Percentiles rank a stretch among this genome's conserved stretches.
These are phyloP conservation scores for Pichia norvegensis DNA, from an alignment of 1,139 yeast genomes.

Conservation along the genomic window DNA sequence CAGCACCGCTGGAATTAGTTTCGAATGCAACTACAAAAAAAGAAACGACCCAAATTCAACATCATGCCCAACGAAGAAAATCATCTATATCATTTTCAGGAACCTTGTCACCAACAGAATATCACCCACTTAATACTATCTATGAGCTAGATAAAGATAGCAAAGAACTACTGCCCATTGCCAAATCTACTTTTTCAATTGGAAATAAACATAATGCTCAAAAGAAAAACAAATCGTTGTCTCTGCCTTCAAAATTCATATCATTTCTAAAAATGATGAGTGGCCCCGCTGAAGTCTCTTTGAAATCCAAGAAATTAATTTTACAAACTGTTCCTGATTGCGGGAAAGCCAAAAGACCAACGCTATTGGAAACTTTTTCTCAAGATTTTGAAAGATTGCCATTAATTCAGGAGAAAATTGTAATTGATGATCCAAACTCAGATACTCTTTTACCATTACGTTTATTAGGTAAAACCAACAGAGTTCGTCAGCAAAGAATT, in stretches of 20 bases:
- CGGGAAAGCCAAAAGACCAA: not conserved
- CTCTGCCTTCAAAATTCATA: not conserved
- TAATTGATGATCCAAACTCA: constrained; percentile 1
- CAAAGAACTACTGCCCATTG: too few species aligned
- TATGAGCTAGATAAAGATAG: not conserved
- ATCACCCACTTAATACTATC: not conserved
- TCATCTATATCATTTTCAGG: not conserved
- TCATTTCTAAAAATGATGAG: constrained; percentile 3
- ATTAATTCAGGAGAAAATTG: constrained; percentile 3
- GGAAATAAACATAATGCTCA: not conserved
- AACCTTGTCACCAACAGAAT: not conserved
- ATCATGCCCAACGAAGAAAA: not conserved
- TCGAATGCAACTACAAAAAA: too few species aligned
- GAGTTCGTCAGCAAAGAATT: constrained; percentile 38
- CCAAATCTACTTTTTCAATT: too few species aligned
- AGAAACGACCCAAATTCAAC: too few species aligned
- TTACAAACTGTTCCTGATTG: too few species aligned
- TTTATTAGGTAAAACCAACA: constrained; percentile 11
- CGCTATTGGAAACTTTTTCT: constrained; percentile 10
- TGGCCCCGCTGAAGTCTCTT: not conserved
- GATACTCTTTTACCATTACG: constrained; percentile 3
- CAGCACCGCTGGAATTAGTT: too few species aligned
- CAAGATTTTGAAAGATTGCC: constrained; percentile 6
- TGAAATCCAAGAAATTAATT: not conserved
- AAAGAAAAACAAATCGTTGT: not conserved